Conservation (phyloP, 2,329 filamentous ascomycete species). For the Xylaria sp. region DNA sequence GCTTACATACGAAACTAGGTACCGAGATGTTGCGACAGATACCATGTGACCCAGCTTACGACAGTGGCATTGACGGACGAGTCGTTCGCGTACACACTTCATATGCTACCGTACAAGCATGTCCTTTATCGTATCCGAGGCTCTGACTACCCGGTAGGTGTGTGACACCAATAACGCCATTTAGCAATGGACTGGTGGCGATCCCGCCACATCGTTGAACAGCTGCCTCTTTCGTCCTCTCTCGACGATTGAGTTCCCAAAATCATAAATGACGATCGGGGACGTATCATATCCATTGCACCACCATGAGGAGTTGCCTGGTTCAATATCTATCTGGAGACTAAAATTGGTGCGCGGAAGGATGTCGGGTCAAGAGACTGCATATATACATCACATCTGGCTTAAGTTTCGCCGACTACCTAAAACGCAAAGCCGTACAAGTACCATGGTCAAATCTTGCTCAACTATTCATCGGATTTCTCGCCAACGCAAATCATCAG, state of each 20-base stretch:
- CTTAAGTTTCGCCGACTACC: not conserved
- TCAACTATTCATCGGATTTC: not conserved
- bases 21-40: too few species aligned
- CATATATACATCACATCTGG: not conserved
- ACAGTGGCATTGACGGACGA: too few species aligned
- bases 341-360: too few species aligned
- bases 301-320: not conserved
- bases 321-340: not conserved
- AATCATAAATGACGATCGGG: too few species aligned
- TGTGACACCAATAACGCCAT: not conserved
- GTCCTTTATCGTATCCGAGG: not conserved
- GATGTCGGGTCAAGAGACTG: too few species aligned
- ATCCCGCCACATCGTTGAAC: not conserved
- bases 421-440: not conserved
- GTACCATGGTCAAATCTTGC: not conserved
- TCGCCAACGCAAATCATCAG: not conserved
- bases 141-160: too few species aligned
- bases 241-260: not conserved
- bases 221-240: not conserved
- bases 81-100: too few species aligned
- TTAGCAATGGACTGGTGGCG: not conserved
- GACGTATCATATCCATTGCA: not conserved
- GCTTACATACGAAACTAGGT: too few species aligned
- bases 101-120: too few species aligned
- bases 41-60: too few species aligned